These are phyloP conservation scores for Malus domestica DNA, from an alignment of 306 rosid species.

Conservation along the genomic window DNA sequence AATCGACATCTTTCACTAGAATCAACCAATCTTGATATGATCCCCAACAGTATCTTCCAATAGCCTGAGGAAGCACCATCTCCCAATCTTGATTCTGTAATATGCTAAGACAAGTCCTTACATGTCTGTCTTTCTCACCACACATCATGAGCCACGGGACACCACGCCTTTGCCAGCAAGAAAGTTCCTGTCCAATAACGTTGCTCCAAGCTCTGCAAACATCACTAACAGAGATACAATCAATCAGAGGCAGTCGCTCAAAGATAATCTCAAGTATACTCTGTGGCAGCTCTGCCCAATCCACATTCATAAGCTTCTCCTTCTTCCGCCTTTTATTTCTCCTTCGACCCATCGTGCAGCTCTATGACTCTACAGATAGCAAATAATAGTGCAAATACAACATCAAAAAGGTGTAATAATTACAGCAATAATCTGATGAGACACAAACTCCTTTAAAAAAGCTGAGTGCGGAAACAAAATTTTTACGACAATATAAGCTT, in stretches of 20 bases:
- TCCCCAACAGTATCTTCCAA: conserved; percentile 56
- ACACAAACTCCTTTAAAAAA: too few species aligned
- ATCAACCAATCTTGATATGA: conserved; percentile 59
- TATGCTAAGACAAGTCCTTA: conserved; percentile 43
- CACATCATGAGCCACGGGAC: conserved; percentile 57
- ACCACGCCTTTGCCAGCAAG: conserved; percentile 40
- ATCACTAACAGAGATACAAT: conserved; percentile 43
- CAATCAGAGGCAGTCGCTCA: conserved; percentile 29
- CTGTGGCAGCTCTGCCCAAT: conserved; percentile 46
- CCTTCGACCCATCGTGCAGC: conserved; percentile 26
- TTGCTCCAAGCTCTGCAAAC: conserved; percentile 53
- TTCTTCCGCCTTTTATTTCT: conserved; percentile 20
- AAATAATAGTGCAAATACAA: not conserved
- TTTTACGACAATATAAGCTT: not conserved
- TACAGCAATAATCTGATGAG: not conserved
- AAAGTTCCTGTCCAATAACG: conserved; percentile 36
- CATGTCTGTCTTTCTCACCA: conserved; percentile 29
- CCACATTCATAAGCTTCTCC: conserved; percentile 7
- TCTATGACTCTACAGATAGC: conserved; percentile 6
- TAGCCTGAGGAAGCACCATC: conserved; percentile 32
- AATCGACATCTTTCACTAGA: conserved; percentile 29
- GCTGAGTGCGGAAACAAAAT: not conserved
- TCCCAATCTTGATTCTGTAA: conserved; percentile 53
- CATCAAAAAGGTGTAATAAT: not conserved
- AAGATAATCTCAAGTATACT: conserved; percentile 32